Conservation (phyloP, 2,329 filamentous ascomycete genomes). For the Paramyrothecium roridum region DNA sequence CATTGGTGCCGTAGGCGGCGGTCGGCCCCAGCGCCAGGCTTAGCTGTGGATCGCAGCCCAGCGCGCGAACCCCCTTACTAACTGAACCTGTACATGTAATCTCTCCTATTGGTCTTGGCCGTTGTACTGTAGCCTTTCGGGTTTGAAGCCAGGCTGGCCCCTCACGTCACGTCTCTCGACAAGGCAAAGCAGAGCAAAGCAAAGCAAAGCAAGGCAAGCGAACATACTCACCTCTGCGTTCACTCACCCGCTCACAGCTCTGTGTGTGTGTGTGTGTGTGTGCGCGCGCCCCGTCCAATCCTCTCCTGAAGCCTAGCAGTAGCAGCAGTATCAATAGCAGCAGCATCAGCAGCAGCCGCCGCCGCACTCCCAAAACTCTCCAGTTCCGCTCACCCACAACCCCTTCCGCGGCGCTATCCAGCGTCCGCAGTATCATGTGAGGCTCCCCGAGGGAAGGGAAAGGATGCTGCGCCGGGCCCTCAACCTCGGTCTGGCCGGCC, state of each 20-base stretch:
- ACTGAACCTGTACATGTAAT: background rate
- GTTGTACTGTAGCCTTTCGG: background rate
- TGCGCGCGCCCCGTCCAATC: too few species aligned
- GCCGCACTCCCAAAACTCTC: too few species aligned
- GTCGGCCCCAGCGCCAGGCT: background rate
- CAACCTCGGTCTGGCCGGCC: slow-evolving; percentile 22
- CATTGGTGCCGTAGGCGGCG: too few species aligned
- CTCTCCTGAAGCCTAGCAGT: too few species aligned
- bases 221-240: background rate
- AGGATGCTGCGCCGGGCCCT: slow-evolving; percentile 16
- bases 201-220: too few species aligned
- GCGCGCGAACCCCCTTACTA: background rate
- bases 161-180: background rate
- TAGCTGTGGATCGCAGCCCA: background rate
- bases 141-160: background rate
- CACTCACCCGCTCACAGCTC: too few species aligned
- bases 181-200: too few species aligned
- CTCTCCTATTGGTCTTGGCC: background rate
- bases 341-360: too few species aligned
- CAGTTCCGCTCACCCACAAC: too few species aligned
- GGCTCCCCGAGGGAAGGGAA: background rate
- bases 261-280: too few species aligned
- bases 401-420: too few species aligned
- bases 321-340: too few species aligned
- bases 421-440: background rate